These are phyloP conservation scores for Melampsora abietis-canadensis DNA, from an alignment of 1,284 basidiomycete species.

Conservation along the genomic window DNA sequence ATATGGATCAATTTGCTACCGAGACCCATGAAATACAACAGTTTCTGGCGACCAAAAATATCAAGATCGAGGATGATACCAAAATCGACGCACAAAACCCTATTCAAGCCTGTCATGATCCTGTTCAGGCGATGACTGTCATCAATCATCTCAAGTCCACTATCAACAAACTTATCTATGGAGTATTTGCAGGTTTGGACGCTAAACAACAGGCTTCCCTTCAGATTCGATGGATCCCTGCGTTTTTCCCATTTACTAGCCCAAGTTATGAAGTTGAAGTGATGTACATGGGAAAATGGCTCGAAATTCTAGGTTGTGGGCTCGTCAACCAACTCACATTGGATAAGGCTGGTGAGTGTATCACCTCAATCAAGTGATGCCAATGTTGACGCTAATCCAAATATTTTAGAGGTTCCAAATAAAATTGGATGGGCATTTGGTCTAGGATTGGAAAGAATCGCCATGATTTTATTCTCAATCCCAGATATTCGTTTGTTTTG, in stretches of 20 bases:
- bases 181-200: constrained; percentile 63
- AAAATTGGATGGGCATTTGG: constrained; percentile 98
- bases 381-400: background rate
- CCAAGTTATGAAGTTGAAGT: constrained; percentile 98
- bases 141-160: constrained; percentile 84
- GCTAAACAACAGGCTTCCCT: constrained; percentile 63
- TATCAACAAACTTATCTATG: constrained; percentile 80
- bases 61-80: constrained; percentile 76
- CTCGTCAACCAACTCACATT: constrained; percentile 86
- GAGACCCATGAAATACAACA: constrained; percentile 57
- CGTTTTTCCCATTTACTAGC: constrained; percentile 94
- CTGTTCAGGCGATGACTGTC: constrained; percentile 58
- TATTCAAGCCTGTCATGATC: constrained; percentile 72
- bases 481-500: constrained; percentile 99
- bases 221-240: constrained; percentile 91
- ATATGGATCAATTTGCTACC: constrained; percentile 46
- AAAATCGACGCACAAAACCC: constrained; percentile 66
- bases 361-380: background rate
- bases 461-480: constrained; percentile 95
- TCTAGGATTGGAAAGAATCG: constrained; percentile 91
- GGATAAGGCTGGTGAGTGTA: constrained; percentile 70
- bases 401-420: constrained; percentile 64
- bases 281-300: constrained; percentile 89
- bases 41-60: constrained; percentile 18
- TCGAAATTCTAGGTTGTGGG: constrained; percentile 92